Evolutionary conservation across 129 eudicot species (phyloP).

Genomic region (Saposhnikovia divaricata): DNA sequence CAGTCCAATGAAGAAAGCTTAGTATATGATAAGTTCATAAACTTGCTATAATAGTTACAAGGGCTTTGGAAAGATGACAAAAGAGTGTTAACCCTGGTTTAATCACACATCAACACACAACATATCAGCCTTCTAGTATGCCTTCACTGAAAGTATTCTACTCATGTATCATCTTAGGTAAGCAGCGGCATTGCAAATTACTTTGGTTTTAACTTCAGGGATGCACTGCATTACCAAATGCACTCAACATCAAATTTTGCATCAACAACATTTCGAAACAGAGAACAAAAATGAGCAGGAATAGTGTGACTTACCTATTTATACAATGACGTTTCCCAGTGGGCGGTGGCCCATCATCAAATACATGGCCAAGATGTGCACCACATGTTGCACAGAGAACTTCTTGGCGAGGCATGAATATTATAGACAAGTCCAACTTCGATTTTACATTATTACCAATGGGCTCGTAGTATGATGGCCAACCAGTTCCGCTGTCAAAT

Average conservation of each 20-base stretch:
- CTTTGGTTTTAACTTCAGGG: constrained; percentile 70
- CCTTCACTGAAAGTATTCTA: background rate
- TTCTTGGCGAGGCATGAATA: constrained; percentile 95
- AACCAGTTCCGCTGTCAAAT: constrained; percentile 94
- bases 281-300: background rate
- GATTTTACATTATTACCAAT: constrained; percentile 83
- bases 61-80: background rate
- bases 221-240: constrained; percentile 41
- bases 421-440: constrained; percentile 75
- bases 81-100: background rate
- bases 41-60: background rate
- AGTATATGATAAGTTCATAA: background rate
- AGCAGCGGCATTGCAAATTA: constrained; percentile 8
- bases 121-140: background rate
- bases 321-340: constrained; percentile 87
- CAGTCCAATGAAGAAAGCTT: background rate
- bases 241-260: background rate
- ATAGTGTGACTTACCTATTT: constrained; percentile 45
- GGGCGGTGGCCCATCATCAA: constrained; percentile 95
- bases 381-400: constrained; percentile 79
- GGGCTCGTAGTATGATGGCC: constrained; percentile 88
- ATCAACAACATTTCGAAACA: background rate
- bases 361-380: constrained; percentile 96
- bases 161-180: background rate
- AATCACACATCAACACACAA: background rate